These are phyloP conservation scores for Pseudocercospora pini-densiflorae DNA, from an alignment of 2,329 filamentous ascomycete genomes.

Conservation along the genomic window DNA sequence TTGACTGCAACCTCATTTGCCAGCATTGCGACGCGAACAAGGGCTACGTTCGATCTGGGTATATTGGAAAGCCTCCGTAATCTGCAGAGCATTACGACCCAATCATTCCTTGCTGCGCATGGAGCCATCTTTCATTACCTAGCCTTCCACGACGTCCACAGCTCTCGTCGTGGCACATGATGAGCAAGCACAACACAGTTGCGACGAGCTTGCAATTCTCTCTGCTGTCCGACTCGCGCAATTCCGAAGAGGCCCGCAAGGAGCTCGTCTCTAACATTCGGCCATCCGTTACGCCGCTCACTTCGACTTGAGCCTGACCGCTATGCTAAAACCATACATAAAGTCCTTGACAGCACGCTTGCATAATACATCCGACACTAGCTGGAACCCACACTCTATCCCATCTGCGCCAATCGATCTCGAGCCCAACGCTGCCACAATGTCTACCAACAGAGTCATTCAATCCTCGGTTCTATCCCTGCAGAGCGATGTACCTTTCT, in stretches of 20 bases:
- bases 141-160: neutral
- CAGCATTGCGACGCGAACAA: neutral
- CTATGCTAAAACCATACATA: neutral
- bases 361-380: neutral
- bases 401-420: neutral
- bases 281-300: neutral
- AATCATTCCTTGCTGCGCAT: neutral
- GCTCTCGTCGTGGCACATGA: neutral
- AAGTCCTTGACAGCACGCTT: neutral
- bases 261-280: neutral
- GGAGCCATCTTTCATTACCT: neutral
- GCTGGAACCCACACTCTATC: neutral
- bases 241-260: neutral
- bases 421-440: neutral
- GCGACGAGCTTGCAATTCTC: neutral
- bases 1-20: slow-evolving; percentile 3
- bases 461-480: slow-evolving; percentile 18
- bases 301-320: neutral
- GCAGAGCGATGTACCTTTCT: slow-evolving; percentile 16
- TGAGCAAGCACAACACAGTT: neutral
- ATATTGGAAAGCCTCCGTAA: neutral
- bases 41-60: neutral
- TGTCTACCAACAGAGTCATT: slow-evolving; percentile 13
- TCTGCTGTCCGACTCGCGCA: neutral
- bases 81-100: neutral